Evolutionary conservation across 768 basidiomycete species (phyloP).

Genomic region (Lactarius deliciosus): DNA sequence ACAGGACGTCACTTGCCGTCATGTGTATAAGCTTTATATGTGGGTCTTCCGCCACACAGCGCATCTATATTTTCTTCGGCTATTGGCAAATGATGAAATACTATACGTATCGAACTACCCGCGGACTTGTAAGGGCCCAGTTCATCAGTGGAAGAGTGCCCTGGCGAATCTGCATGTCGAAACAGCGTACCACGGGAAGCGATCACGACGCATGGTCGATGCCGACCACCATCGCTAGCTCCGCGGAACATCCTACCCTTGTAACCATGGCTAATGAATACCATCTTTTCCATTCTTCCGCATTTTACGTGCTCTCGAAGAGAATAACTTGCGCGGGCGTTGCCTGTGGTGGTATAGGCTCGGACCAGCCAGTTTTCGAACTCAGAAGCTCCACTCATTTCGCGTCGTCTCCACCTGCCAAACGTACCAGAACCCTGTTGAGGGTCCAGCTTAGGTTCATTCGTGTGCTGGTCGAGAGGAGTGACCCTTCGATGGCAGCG

Average conservation of each 20-base stretch:
- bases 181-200: neutral
- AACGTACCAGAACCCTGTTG: too few relatives aligned
- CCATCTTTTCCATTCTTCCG: neutral
- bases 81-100: conserved; percentile 6
- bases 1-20: neutral
- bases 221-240: neutral
- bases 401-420: too few relatives aligned
- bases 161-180: neutral
- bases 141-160: neutral
- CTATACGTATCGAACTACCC: neutral
- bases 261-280: conserved; percentile 16
- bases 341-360: neutral
- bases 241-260: neutral
- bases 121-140: neutral
- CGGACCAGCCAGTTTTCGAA: too few relatives aligned
- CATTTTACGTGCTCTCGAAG: neutral
- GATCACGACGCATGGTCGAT: conserved; percentile 6
- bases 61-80: neutral
- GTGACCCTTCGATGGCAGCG: too few relatives aligned
- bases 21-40: neutral
- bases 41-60: neutral
- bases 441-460: too few relatives aligned
- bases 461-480: too few relatives aligned
- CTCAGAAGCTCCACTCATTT: too few relatives aligned
- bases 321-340: too few relatives aligned